These are phyloP conservation scores for Porpolomopsis calyptriformis DNA, from an alignment of 768 basidiomycete species.

Conservation along the genomic window DNA sequence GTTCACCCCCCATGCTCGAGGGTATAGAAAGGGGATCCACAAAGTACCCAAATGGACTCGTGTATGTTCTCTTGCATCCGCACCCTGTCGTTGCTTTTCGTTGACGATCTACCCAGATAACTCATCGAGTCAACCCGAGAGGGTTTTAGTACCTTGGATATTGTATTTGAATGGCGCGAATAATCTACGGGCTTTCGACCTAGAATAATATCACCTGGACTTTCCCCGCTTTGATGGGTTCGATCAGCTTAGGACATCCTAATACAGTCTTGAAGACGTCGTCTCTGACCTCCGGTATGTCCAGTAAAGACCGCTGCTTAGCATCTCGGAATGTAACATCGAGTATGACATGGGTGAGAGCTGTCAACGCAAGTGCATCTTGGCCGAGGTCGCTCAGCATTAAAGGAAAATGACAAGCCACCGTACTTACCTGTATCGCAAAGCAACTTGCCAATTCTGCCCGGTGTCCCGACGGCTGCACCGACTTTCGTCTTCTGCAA, in stretches of 20 bases:
- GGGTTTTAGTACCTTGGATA: constrained; percentile 58
- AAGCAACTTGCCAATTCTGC: constrained; percentile 78
- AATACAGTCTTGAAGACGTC: constrained; percentile 71
- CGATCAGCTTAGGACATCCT: constrained; percentile 47
- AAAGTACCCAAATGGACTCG: constrained; percentile 97
- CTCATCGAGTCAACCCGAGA: constrained; percentile 77
- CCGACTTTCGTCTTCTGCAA: constrained; percentile 79
- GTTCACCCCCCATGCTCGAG: constrained; percentile 55
- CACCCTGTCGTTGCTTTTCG: background rate
- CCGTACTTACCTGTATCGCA: constrained; percentile 50
- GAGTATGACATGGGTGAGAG: constrained; percentile 75
- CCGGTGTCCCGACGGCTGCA: constrained; percentile 86
- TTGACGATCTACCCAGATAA: constrained; percentile 41
- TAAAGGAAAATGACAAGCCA: background rate
- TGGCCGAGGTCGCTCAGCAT: constrained; percentile 9
- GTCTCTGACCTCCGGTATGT: constrained; percentile 76
- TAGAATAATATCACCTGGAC: constrained; percentile 70
- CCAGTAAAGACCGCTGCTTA: constrained; percentile 66
- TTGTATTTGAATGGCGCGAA: too few relatives aligned
- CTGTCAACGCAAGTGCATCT: constrained; percentile 66
- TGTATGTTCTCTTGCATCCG: constrained; percentile 34
- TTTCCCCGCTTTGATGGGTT: constrained; percentile 59
- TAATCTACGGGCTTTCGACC: too few relatives aligned
- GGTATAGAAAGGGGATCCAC: constrained; percentile 92
- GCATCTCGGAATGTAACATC: constrained; percentile 65